Base-by-base conservation (phyloP, 768 basidiomycete genomes). In the Rhizopogon vinicolor region DNA sequence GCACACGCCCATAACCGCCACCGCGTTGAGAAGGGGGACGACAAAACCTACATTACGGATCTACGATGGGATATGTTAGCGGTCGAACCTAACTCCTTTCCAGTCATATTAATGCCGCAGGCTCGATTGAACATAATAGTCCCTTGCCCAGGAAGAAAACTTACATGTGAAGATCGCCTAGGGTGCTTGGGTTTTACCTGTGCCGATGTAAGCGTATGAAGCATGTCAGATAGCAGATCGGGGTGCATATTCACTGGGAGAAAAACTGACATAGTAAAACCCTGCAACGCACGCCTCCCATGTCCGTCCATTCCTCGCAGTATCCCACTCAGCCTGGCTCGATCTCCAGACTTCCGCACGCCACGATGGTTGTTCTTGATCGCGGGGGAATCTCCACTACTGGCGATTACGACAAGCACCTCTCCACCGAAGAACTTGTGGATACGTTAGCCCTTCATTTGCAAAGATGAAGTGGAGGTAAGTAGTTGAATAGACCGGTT, bases 41-140 rank as follows among this genome's bases (percentile, higher is more conserved):
- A 96, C 75, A 71, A 97, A 97, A 3, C 94, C 94, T 4, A 82
- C 93, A 62, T 96, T 97, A 72, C 91, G 93, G 57, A 89, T 89
- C 87, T 91, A 44, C 13, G 13, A 40, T 41, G 49, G 41, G 40
- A 33, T 6, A 35, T 37, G 19, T 49, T 35, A 49, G 48, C 33
- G 14, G 14, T 22, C 19, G 33, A 49, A 33, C 46, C 35, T 49
- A 10, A 35, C 37, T 49, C 13, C 14, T 49, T 29, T 37, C 35
- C 19, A 35, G 10, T 35, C 5, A 35, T 7, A 35, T 37, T 14
- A 35, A 49, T 22, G 19, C 48, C 35, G 22, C 35, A 35, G 33
- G 16, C 6, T 33, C 10, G 12, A 3, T 12, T 22, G 33, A 19
- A 41, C n/a, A 41, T 7, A 7, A 41, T 41, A 41, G 9, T 49